Base-by-base conservation (phyloP, 306 rosid genomes). In the Acacia acuminata region DNA sequence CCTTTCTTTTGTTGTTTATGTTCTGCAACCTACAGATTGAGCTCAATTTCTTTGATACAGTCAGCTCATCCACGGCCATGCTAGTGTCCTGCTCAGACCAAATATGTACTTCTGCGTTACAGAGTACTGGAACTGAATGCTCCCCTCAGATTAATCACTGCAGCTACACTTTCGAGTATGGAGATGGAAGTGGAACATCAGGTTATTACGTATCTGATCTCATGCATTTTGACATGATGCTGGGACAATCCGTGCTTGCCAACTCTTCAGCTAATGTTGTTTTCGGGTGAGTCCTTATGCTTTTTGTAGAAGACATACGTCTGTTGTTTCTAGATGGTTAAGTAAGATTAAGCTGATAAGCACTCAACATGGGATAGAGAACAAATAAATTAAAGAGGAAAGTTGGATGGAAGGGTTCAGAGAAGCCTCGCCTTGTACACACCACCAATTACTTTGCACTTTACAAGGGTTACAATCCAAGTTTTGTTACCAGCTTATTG, bases 131-230 rank as follows among this genome's bases (percentile, higher is more conserved):
- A 32, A 87, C 94, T 53, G 86, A 77, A 75, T 96, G 98, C 79
- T 83, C 90, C 67, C 4, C 94, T 72, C 91, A 88, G 88, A 88
- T 77, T 87, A 96, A 92, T 75, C 99, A 88, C 85, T 96, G 99
- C 74, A 82, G 88, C 80, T 96, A 94, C 83, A 65, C 91, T 14
- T 96, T 94, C 81, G 92, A 87, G 87, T 96, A 92, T 77, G 97
- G 93, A 64, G 99, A 96, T 86, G 94, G 90, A 78, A 96, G 99
- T 68, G 98, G 97, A 73, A 94, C 98, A 9, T 86, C 94, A 0
- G 97, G 98, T 69, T 88, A 82, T 84, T 96, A 96, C 83, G 90
- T 91, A 43, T 83, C 94, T 1, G 98, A 96, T 77, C 83, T 90
- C 17, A 73, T 96, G 84, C 82, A 90, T 85, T 94, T 94, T 79